A percentile compares a stretch with the other conserved stretches of the same genome.
phyloP scores from a whole-genome alignment of 768 basidiomycete species.

The Serendipita vermifera region DNA sequence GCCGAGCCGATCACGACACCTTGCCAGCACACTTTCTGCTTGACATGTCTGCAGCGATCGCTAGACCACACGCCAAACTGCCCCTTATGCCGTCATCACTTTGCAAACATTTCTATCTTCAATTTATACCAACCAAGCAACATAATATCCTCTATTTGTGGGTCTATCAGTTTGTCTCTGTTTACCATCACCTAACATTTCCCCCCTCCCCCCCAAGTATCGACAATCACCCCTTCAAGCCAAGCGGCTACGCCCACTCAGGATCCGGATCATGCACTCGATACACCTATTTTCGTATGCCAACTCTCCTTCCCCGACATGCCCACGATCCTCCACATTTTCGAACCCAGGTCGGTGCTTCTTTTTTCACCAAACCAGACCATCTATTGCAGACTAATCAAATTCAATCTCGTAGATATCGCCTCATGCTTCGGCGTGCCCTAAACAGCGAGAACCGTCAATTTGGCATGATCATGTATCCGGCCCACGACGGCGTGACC shows the following conservation, averaged over 20 bases:
- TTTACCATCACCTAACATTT: conserved; percentile 48
- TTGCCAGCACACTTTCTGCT: conserved; percentile 94
- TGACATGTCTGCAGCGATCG: conserved; percentile 76
- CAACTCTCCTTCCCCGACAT: conserved; percentile 84
- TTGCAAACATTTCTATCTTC: conserved; percentile 66
- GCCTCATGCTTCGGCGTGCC: conserved; percentile 93
- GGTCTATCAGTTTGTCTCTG: conserved; percentile 14
- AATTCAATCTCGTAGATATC: conserved; percentile 42
- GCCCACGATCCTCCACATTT: conserved; percentile 82
- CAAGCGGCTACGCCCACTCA: conserved; percentile 26
- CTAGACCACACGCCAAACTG: conserved; percentile 75
- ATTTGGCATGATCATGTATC: conserved; percentile 89
- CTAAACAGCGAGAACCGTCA: conserved; percentile 61
- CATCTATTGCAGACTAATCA: conserved; percentile 2
- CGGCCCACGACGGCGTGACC: conserved; percentile 27
- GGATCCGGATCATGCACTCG: conserved; percentile 62
- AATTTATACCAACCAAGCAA: no score
- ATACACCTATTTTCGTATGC: conserved; percentile 85
- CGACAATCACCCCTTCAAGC: conserved; percentile 51
- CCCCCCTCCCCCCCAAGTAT: conserved; percentile 51
- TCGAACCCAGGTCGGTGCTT: conserved; percentile 58
- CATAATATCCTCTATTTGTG: no score
- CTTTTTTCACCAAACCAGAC: not conserved
- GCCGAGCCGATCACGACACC: conserved; percentile 84
- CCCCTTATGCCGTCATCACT: conserved; percentile 69